phyloP scores from a whole-genome alignment of 495 filamentous ascomycete genomes.

The Podospora sp. region DNA sequence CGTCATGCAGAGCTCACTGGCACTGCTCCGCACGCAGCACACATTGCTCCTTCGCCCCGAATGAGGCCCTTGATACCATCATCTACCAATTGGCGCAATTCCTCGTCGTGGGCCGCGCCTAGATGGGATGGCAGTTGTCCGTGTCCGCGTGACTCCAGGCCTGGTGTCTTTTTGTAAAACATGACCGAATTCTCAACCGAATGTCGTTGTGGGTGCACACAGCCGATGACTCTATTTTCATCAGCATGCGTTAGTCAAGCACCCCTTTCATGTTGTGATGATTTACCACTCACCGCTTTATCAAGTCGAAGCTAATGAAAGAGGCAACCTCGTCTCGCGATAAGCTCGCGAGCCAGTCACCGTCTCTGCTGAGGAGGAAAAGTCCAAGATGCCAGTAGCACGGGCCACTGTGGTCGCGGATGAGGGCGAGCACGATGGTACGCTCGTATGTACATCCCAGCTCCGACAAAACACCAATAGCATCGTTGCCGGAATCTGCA shows the following conservation, averaged over 20 bases:
- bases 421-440: background rate
- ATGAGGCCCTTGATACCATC: no score
- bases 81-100: no score
- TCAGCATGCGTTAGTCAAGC: constrained; percentile 4
- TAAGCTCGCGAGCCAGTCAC: constrained; percentile 15
- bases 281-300: constrained; percentile 12
- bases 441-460: constrained; percentile 1
- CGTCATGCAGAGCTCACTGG: no score
- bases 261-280: background rate
- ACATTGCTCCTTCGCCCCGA: no score
- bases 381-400: constrained; percentile 8
- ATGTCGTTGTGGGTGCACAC: constrained; percentile 12
- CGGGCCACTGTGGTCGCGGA: background rate
- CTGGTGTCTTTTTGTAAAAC: constrained; percentile 6
- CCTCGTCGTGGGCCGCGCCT: no score
- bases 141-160: background rate
- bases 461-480: background rate
- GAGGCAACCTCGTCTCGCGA: constrained; percentile 16
- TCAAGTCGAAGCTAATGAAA: constrained; percentile 14
- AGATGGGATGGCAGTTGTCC: constrained; percentile 1
- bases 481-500: background rate
- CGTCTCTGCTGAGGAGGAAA: constrained; percentile 13
- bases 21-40: no score
- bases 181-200: constrained; percentile 13
- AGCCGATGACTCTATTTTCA: constrained; percentile 12